phyloP scores from a whole-genome alignment of 2,329 filamentous ascomycete genomes.

The Clonostachys byssicola region DNA sequence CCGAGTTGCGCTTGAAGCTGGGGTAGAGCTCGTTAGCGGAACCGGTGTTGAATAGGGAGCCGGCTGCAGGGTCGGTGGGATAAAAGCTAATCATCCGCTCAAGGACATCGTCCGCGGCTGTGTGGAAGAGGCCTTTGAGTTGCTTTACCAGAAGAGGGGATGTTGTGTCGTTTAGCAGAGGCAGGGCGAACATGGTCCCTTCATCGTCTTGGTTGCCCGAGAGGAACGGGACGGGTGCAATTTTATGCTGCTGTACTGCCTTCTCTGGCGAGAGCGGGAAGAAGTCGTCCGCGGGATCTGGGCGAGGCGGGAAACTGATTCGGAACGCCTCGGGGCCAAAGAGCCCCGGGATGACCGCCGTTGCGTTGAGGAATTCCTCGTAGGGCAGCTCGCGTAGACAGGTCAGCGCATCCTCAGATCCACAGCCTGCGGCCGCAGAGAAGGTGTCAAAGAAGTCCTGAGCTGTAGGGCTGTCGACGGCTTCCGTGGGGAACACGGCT shows the following conservation, averaged over 20 bases:
- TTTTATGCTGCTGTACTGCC: constrained; percentile 39
- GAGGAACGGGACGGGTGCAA: constrained; percentile 57
- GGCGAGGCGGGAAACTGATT: constrained; percentile 57
- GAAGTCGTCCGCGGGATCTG: constrained; percentile 40
- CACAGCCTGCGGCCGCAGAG: constrained; percentile 45
- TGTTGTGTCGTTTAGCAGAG: constrained; percentile 53
- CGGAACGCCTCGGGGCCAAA: constrained; percentile 51
- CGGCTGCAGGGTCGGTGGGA: constrained; percentile 41
- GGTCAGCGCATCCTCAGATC: constrained; percentile 39
- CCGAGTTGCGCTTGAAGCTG: constrained; percentile 60
- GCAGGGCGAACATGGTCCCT: constrained; percentile 59
- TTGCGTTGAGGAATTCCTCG: constrained; percentile 46
- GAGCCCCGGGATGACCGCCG: constrained; percentile 52
- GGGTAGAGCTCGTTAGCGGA: constrained; percentile 57
- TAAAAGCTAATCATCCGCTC: constrained; percentile 49
- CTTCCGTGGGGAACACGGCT: constrained; percentile 40
- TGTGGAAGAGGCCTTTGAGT: constrained; percentile 41
- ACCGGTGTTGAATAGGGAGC: constrained; percentile 57
- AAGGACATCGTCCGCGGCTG: constrained; percentile 34
- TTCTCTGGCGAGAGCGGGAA: constrained; percentile 50
- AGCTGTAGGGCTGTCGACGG: constrained; percentile 49
- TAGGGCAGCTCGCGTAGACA: constrained; percentile 52
- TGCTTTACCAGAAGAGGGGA: constrained; percentile 48
- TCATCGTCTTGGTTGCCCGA: constrained; percentile 64
- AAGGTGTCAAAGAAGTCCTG: constrained; percentile 54